Conservation (phyloP, 1,139 yeast species). For the Lodderomyces theae region DNA sequence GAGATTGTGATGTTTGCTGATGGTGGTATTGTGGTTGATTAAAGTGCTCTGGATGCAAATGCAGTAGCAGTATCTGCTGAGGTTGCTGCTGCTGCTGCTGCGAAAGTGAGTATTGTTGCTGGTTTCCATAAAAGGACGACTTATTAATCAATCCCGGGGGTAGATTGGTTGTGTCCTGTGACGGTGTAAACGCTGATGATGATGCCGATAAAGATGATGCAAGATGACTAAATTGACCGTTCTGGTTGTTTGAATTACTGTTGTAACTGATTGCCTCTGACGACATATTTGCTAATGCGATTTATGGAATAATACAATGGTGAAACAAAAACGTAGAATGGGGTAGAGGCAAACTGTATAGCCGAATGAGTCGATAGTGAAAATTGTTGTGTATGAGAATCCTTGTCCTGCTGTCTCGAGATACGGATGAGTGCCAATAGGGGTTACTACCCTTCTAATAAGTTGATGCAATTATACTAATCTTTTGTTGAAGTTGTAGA, state of each 20-base stretch:
- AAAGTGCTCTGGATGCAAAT: conserved; percentile 8
- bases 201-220: conserved; percentile 6
- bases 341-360: too few species aligned
- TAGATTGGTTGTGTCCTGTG: conserved; percentile 1
- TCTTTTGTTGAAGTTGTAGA: too few species aligned
- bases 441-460: too few species aligned
- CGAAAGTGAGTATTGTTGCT: background rate
- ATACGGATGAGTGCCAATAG: too few species aligned
- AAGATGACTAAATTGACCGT: conserved; percentile 12
- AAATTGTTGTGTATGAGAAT: too few species aligned
- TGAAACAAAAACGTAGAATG: too few species aligned
- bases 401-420: too few species aligned
- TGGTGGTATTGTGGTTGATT: conserved; percentile 11
- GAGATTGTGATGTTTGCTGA: conserved; percentile 5
- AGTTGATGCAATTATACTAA: too few species aligned
- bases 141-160: conserved; percentile 3
- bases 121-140: background rate
- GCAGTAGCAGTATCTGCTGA: conserved; percentile 2
- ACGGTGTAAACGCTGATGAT: conserved; percentile 2
- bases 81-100: conserved; percentile 5
- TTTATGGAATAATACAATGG: background rate
- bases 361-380: too few species aligned
- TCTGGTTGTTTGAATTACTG: conserved; percentile 8
- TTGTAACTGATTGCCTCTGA: conserved; percentile 16
- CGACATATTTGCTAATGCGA: conserved; percentile 16